Percentiles rank a stretch among this genome's conserved stretches.
These are phyloP conservation scores for Kalanchoe fedtschenkoi DNA, from an alignment of 164 flowering plant genomes.

Conservation along the genomic window DNA sequence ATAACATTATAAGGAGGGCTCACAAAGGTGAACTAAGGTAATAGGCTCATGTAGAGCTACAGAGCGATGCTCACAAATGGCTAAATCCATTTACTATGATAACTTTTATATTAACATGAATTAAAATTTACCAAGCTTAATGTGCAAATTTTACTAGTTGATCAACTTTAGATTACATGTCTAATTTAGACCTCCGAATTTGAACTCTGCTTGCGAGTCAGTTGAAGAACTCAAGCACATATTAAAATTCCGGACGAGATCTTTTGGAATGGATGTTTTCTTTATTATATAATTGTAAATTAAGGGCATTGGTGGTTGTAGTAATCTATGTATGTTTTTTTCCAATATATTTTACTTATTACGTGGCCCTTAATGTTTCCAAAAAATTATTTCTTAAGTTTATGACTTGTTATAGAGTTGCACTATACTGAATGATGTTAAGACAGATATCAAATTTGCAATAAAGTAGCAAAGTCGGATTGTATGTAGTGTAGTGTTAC, in stretches of 20 bases:
- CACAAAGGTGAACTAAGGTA: too few relatives aligned
- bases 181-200: conserved; percentile 41
- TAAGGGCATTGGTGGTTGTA: not conserved
- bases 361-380: not conserved
- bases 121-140: not conserved
- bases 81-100: not conserved
- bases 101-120: not conserved
- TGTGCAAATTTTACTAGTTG: not conserved
- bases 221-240: conserved; percentile 44
- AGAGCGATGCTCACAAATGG: too few relatives aligned
- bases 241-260: conserved; percentile 43
- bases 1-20: too few relatives aligned
- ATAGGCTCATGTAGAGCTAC: too few relatives aligned
- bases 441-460: not conserved
- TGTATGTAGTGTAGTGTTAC: not conserved
- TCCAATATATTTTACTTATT: not conserved
- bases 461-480: too few relatives aligned
- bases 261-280: conserved; percentile 32
- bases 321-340: not conserved
- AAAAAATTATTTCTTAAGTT: not conserved
- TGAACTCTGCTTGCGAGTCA: conserved; percentile 58
- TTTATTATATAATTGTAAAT: not conserved
- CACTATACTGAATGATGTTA: not conserved
- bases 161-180: too few relatives aligned
- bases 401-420: not conserved